Base-by-base conservation (phyloP, 169 alveolate species). In the Eimeria necatrix region DNA sequence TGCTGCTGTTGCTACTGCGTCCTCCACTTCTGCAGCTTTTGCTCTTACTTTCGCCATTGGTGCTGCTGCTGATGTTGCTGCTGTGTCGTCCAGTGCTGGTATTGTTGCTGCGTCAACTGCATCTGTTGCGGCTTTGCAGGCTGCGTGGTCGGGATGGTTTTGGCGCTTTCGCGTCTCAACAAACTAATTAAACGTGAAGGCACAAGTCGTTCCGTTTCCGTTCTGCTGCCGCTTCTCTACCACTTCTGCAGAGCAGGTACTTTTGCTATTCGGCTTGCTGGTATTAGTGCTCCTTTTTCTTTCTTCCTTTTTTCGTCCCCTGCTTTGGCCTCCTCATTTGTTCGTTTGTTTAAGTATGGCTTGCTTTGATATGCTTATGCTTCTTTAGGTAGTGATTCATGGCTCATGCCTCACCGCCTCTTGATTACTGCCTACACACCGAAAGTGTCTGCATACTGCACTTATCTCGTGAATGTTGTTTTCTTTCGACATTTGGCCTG, bases 241-340 rank as follows among this genome's bases (percentile, higher is more conserved):
- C 94, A 89, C 76, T 89, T 89, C 74, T 51, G 74, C 74, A 52
- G 48, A 51, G 48, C 14, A 12, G 89, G 64, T 80, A 10, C 81
- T 20, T 70, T 70, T 70, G 14, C 51, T 70, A 5, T 22, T 22
- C 48, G n/a, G 10, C 81, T 3, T 5, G 41, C 10, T 26, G 26
- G 32, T 3, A 20, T 70, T 20, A 22, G 14, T 76, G n/a, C 86
- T 26, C 16, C 4, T 16, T 10, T 26, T 26, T 26, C 60, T 70
- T 6, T 26, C 81, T 6, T 70, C 48, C 81, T 26, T 70, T 26
- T 70, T 3, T 4, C 48, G 12, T 70, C 8, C 18, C 26, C 51
- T 24, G 4, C 48, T 70, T 70, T 7, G 7, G 12, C 41, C 81
- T 22, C n/a, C 48, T 2, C 8, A 10, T 26, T 70, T 70, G 10